Evolutionary conservation across 1,284 basidiomycete species (phyloP), one percentile per base, ranked within the genome.

Genomic region (Wolfiporia cocos): DNA sequence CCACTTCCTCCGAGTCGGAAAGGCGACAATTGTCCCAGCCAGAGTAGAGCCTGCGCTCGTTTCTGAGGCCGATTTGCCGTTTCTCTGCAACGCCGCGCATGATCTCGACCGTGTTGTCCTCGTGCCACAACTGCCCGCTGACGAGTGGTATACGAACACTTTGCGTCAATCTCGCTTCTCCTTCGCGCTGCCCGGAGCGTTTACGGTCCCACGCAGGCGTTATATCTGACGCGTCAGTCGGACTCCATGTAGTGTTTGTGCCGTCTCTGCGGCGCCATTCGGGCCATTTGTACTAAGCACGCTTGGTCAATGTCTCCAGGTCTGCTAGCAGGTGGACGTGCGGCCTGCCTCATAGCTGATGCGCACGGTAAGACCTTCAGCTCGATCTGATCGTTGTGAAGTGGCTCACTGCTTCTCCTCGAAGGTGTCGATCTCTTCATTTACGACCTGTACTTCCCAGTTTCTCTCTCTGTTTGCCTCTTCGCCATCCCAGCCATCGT

Each of bases 51-150:
- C 23, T 31, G 12, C 23, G 28, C 11, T 23, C 21, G 11, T 53
- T 48, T n/a, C 43, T 44, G 28, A 12, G 23, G 50, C 48, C 14
- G 47, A 56, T 37, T 47, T 52, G 14, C 3, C 57, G 37, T 48
- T 74, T 76, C 41, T 76, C 70, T 0, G 65, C 54, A 39, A 64
- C 68, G 0, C 67, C 76, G 41, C 75, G 68, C 10, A 54, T 57
- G 30, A 64, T 38, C 38, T 55, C 53, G 26, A 47, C 35, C n/a
- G 53, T 55, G 30, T 29, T 35, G 39, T 49, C 49, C 15, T 56
- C 49, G 34, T 56, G 50, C 42, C 41, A 41, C 37, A 50, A 43
- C 22, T 49, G 45, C 32, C 42, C 44, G 14, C 36, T 29, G 19
- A 31, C 38, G 10, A 44, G 21, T 15, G 43, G 44, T 5, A 67